Conservation (phyloP, 352 stramenopile genomes). For the Phytopythium mirpurense region DNA sequence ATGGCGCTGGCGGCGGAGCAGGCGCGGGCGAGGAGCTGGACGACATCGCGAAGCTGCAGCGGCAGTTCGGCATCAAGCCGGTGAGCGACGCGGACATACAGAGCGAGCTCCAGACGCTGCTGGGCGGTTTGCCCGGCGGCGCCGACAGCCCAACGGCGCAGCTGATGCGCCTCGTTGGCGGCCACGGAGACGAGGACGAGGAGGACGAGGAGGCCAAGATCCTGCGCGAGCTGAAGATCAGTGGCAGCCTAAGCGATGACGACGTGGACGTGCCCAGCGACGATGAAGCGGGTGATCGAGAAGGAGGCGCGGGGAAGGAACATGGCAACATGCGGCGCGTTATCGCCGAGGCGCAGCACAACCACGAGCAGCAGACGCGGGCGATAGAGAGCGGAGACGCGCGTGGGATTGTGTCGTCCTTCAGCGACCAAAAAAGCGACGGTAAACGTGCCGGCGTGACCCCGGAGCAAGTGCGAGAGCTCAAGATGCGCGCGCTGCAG, state of each 20-base stretch:
- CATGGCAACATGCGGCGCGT: conserved; percentile 27
- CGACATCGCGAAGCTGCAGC: conserved; percentile 58
- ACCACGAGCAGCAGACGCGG: conserved; percentile 15
- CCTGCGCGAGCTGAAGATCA: conserved; percentile 40
- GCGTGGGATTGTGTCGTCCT: neutral
- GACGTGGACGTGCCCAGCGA: conserved; percentile 19
- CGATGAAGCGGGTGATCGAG: conserved; percentile 18
- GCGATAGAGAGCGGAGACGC: conserved; percentile 10
- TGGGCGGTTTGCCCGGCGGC: conserved; percentile 17
- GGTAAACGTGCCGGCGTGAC: neutral
- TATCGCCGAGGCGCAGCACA: conserved; percentile 24
- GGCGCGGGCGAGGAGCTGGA: conserved; percentile 15
- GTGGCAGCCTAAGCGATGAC: conserved; percentile 16
- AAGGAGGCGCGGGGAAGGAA: conserved; percentile 25
- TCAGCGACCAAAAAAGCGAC: neutral
- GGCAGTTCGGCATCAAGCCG: conserved; percentile 71
- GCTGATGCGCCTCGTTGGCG: conserved; percentile 25
- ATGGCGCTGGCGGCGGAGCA: conserved; percentile 12
- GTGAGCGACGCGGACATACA: conserved; percentile 68
- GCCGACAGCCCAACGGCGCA: conserved; percentile 44
- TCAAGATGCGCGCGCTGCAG: conserved; percentile 51
- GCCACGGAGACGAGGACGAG: conserved; percentile 14
- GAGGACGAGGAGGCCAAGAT: conserved; percentile 65
- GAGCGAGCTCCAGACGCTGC: conserved; percentile 51
- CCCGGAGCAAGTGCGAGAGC: conserved; percentile 20